Evolutionary conservation across 495 filamentous ascomycete genomes (phyloP).

Genomic region (Amniculicola lignicola): DNA sequence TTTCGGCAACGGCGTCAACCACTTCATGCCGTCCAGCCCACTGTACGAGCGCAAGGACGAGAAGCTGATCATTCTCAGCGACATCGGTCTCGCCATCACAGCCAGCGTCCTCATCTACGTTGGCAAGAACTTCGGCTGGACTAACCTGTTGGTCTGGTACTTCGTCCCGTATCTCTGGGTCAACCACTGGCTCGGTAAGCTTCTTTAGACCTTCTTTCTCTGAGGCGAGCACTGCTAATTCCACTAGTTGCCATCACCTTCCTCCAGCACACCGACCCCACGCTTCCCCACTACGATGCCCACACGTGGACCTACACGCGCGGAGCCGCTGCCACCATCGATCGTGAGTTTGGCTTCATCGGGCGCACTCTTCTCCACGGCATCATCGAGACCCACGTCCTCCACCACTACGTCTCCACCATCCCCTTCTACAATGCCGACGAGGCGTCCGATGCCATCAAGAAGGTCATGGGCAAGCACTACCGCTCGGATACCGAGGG

Average conservation of each 20-base stretch:
- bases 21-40: conserved; percentile 84
- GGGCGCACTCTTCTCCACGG: conserved; percentile 83
- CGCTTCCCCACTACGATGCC: conserved; percentile 76
- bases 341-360: conserved; percentile 86
- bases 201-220: background rate
- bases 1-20: conserved; percentile 73
- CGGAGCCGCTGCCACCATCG: conserved; percentile 81
- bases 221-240: conserved; percentile 24
- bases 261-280: conserved; percentile 86
- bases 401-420: conserved; percentile 80
- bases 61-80: conserved; percentile 69
- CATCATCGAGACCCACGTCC: conserved; percentile 88
- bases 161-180: conserved; percentile 94
- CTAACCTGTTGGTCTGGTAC: conserved; percentile 90
- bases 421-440: conserved; percentile 93
- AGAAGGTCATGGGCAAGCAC: conserved; percentile 75
- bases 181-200: conserved; percentile 91
- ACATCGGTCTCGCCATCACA: conserved; percentile 49
- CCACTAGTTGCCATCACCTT: conserved; percentile 57
- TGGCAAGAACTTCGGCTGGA: conserved; percentile 70
- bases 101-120: conserved; percentile 35
- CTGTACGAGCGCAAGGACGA: conserved; percentile 86
- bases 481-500: conserved; percentile 66
- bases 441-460: conserved; percentile 81
- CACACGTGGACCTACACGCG: conserved; percentile 80